phyloP scores from a whole-genome alignment of 352 stramenopile species.

The Vaucheria bursata region DNA sequence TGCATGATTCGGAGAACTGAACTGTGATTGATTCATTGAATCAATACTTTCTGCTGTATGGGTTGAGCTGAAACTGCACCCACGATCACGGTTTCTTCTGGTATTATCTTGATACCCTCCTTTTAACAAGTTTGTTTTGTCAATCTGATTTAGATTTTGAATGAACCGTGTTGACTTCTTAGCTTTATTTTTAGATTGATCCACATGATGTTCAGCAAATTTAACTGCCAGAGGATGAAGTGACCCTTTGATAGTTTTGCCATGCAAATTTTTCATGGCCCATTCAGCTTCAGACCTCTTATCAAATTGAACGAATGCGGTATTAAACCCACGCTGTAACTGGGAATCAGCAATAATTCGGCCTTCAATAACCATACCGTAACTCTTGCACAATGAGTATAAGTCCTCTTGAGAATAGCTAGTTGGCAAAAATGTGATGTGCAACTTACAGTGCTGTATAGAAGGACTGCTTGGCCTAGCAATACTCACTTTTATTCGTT shows the following conservation, averaged over 20 bases:
- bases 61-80: too few species aligned
- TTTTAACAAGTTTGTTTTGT: too few species aligned
- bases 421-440: background rate
- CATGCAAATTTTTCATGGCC: background rate
- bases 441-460: slow-evolving; percentile 9
- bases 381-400: background rate
- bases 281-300: background rate
- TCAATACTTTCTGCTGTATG: too few species aligned
- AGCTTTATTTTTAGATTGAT: too few species aligned
- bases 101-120: too few species aligned
- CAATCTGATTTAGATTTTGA: too few species aligned
- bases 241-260: background rate
- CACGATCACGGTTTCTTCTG: too few species aligned
- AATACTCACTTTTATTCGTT: slow-evolving; percentile 38
- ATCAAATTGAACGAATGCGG: slow-evolving; percentile 11
- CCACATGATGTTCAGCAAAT: background rate
- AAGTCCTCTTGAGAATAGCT: background rate
- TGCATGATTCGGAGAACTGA: too few species aligned
- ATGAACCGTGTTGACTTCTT: too few species aligned
- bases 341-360: background rate
- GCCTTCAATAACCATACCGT: slow-evolving; percentile 10
- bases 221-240: background rate
- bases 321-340: background rate
- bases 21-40: too few species aligned
- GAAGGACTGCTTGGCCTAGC: background rate